Percentiles rank a stretch among this genome's conserved stretches.
phyloP scores from a whole-genome alignment of 2,329 filamentous ascomycete genomes.

The Verticillium alfalfae region DNA sequence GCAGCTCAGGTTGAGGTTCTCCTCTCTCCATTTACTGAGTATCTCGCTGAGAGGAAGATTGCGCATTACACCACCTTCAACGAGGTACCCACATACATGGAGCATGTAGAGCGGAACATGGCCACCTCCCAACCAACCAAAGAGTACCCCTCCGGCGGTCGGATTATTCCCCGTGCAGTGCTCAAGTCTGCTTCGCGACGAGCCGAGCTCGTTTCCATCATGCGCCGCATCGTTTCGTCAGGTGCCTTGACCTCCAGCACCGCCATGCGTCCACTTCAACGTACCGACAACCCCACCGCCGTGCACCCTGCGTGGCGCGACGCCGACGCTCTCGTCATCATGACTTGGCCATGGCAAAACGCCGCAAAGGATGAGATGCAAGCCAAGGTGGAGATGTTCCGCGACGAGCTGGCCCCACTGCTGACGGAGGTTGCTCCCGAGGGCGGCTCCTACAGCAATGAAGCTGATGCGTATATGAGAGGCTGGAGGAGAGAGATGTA shows the following conservation, averaged over 20 bases:
- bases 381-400: slow-evolving; percentile 13
- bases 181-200: slow-evolving; percentile 23
- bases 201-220: slow-evolving; percentile 6
- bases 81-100: not conserved
- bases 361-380: slow-evolving; percentile 17
- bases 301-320: slow-evolving; percentile 16
- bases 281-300: slow-evolving; percentile 8
- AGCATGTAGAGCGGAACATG: slow-evolving; percentile 25
- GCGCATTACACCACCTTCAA: not conserved
- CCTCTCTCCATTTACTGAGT: slow-evolving; percentile 33
- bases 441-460: slow-evolving; percentile 41
- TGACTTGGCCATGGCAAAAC: slow-evolving; percentile 14
- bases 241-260: not conserved
- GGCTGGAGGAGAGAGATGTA: slow-evolving; percentile 37
- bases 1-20: slow-evolving; percentile 31
- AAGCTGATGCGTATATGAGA: slow-evolving; percentile 40
- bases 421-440: slow-evolving; percentile 28
- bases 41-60: slow-evolving; percentile 26
- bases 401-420: slow-evolving; percentile 22
- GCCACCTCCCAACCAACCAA: slow-evolving; percentile 22
- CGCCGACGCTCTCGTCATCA: slow-evolving; percentile 6
- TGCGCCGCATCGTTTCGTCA: not conserved
- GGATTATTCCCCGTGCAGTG: slow-evolving; percentile 31
- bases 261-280: not conserved
- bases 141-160: slow-evolving; percentile 30